Conservation (phyloP, 108 stramenopile species). For the Nannochloropsis gaditana region DNA sequence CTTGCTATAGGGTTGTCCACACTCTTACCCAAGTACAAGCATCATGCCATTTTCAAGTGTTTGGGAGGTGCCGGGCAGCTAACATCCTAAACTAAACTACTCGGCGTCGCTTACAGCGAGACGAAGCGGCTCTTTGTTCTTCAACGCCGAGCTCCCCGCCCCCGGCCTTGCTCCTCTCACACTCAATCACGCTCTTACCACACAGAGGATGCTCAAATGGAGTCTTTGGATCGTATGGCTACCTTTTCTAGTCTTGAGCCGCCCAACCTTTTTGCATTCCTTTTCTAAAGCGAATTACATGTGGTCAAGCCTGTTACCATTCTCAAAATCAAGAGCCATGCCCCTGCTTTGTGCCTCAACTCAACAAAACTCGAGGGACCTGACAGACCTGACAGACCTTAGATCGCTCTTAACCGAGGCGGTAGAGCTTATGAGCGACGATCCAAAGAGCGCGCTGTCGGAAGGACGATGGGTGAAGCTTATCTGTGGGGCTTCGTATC, state of each 20-base stretch:
- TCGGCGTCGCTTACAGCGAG: no score
- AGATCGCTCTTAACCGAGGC: not conserved
- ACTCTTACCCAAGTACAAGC: no score
- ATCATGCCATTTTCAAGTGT: no score
- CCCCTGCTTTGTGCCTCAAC: no score
- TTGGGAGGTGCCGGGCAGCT: no score
- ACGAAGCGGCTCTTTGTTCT: no score
- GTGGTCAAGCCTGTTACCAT: not conserved
- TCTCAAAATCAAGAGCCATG: not conserved
- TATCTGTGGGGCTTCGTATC: slow-evolving; percentile 50
- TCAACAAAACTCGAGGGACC: not conserved
- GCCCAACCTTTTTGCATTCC: not conserved
- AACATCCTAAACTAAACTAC: no score
- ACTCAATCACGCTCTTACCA: no score
- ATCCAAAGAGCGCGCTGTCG: slow-evolving; percentile 20
- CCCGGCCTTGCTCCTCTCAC: no score
- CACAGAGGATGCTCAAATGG: no score
- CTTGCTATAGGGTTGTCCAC: no score
- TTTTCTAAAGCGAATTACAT: not conserved
- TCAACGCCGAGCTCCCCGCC: no score
- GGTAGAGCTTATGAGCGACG: not conserved
- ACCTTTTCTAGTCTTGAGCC: not conserved
- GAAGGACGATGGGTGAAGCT: slow-evolving; percentile 52
- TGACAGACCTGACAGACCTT: not conserved
- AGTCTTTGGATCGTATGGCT: not conserved